A percentile compares a stretch with the other conserved stretches of the same genome.
Evolutionary conservation across 768 basidiomycete species (phyloP).

Genomic region (Clavaria fumosa): DNA sequence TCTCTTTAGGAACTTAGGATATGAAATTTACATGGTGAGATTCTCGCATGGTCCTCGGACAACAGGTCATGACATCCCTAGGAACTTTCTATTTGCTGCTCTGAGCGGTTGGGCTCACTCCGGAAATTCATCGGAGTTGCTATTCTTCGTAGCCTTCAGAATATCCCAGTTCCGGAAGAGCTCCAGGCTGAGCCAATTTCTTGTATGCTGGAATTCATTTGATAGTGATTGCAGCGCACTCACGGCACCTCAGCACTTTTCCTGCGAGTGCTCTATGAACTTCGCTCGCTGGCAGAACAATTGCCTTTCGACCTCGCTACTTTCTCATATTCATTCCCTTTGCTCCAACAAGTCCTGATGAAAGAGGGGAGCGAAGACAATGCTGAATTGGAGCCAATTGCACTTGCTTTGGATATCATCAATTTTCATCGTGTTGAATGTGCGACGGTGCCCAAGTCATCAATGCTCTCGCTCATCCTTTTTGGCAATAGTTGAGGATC

Average conservation of each 20-base stretch:
- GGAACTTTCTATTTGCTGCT: conserved; percentile 57
- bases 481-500: conserved; percentile 40
- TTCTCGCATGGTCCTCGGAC: too few species aligned
- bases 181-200: conserved; percentile 56
- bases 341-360: conserved; percentile 52
- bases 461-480: background rate
- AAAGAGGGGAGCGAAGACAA: conserved; percentile 65
- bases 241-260: conserved; percentile 40
- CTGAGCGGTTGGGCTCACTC: conserved; percentile 56
- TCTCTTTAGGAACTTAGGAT: conserved; percentile 47
- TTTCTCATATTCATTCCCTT: conserved; percentile 65
- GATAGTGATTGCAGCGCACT: background rate
- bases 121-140: conserved; percentile 70
- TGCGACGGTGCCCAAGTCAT: conserved; percentile 21
- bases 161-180: conserved; percentile 54
- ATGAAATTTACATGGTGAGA: conserved; percentile 67
- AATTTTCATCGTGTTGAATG: conserved; percentile 63
- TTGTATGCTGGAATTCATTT: too few species aligned
- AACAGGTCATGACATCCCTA: too few species aligned
- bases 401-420: conserved; percentile 55
- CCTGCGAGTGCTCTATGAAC: conserved; percentile 70
- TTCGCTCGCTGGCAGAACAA: conserved; percentile 71
- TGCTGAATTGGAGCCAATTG: conserved; percentile 62
- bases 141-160: conserved; percentile 56
- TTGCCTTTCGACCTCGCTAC: conserved; percentile 73